Conservation (phyloP, 1,284 basidiomycete species). For the Afroboletus lepidellus region DNA sequence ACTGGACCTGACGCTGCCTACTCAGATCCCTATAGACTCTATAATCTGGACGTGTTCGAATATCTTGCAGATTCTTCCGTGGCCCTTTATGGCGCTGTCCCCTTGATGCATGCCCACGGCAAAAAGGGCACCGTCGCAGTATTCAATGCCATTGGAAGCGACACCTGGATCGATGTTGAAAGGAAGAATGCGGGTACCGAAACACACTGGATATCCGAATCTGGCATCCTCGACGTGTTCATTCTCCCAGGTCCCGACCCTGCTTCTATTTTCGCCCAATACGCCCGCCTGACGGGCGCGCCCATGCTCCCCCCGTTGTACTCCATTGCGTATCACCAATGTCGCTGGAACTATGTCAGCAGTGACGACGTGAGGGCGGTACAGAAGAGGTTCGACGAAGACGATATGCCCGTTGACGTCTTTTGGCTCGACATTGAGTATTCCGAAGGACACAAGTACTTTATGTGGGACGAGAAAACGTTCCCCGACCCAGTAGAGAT, state of each 20-base stretch:
- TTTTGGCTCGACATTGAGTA: constrained; percentile 99
- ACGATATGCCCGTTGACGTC: constrained; percentile 94
- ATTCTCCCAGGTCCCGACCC: constrained; percentile 89
- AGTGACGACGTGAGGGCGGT: constrained; percentile 89
- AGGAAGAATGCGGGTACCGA: constrained; percentile 49
- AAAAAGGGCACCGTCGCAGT: constrained; percentile 83
- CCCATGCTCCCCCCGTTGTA: constrained; percentile 88
- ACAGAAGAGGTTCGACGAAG: constrained; percentile 85
- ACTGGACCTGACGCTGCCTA: constrained; percentile 69
- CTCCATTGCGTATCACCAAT: constrained; percentile 95
- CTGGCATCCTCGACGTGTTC: constrained; percentile 93
- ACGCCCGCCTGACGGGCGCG: constrained; percentile 82
- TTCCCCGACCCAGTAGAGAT: constrained; percentile 96
- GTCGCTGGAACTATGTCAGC: constrained; percentile 97
- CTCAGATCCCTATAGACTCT: constrained; percentile 91
- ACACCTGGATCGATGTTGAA: constrained; percentile 94
- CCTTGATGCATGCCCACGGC: constrained; percentile 92
- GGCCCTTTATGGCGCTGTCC: constrained; percentile 90
- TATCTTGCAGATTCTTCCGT: constrained; percentile 91
- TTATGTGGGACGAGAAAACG: constrained; percentile 90
- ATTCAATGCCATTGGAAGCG: constrained; percentile 89
- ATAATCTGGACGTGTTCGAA: constrained; percentile 97
- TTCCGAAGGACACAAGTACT: constrained; percentile 92
- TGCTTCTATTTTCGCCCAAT: constrained; percentile 81
- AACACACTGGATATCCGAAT: constrained; percentile 97